Conservation (phyloP, 805 yeast genomes). For the Lipomyces sp. region DNA sequence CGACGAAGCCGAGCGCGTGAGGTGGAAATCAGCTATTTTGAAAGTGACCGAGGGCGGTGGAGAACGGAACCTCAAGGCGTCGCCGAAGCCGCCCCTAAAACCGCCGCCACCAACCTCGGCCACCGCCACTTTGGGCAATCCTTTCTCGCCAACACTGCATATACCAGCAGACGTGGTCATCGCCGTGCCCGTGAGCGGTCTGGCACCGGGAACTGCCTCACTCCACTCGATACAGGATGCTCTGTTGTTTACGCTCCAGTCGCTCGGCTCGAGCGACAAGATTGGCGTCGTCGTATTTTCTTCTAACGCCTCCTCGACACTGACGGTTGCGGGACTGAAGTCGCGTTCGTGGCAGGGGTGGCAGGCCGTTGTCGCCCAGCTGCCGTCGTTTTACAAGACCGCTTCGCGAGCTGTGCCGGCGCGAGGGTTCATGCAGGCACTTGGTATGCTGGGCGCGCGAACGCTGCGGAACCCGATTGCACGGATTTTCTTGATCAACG, state of each 20-base stretch:
- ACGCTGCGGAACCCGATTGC: constrained; percentile 7
- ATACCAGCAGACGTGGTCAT: constrained; percentile 17
- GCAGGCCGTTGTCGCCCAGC: constrained; percentile 4
- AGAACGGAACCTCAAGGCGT: not conserved
- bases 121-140: not conserved
- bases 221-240: constrained; percentile 6
- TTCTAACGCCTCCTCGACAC: not conserved
- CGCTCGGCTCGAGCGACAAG: constrained; percentile 8
- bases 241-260: constrained; percentile 7
- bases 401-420: constrained; percentile 3
- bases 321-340: constrained; percentile 12
- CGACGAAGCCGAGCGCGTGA: constrained; percentile 7
- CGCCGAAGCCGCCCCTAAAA: not conserved
- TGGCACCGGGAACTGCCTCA: constrained; percentile 1
- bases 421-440: constrained; percentile 11
- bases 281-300: constrained; percentile 16
- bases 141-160: too few relatives aligned
- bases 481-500: constrained; percentile 7
- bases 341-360: constrained; percentile 16
- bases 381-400: constrained; percentile 1
- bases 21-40: constrained; percentile 5
- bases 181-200: constrained; percentile 5
- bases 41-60: not conserved
- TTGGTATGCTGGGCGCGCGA: constrained; percentile 6
- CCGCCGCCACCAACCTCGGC: constrained; percentile 1